Evolutionary conservation across 2,329 filamentous ascomycete species (phyloP), one percentile per base, ranked within the genome.

Genomic region (Leptoxyphium fumago): DNA sequence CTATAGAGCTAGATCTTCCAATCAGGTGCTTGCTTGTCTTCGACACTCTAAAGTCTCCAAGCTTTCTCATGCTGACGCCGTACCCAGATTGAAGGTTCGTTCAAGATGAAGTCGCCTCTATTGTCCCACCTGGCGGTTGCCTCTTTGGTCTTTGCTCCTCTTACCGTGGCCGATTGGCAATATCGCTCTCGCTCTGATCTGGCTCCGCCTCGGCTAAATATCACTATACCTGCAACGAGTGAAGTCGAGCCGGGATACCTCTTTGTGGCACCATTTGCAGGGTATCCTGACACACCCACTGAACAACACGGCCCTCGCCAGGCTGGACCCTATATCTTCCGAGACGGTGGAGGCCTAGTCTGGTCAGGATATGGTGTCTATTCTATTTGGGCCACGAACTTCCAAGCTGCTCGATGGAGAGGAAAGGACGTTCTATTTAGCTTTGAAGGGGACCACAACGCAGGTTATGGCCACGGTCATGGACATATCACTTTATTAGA

Each of bases 361-460:
- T 77, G 73, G 73, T 76, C 73, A 1, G 71, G 74, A 2, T 72
- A 72, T 43, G 66, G 64, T 3, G 68, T 70, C 51, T 73, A 68
- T 50, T 68, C 65, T 29, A 69, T 69, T 53, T 75, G 71, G 68
- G 56, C 66, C 0, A 67, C 67, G 46, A 75, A 75, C 52, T 75
- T 77, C 57, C 72, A 72, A 47, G 64, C 63, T 1, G 67, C 60
- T 0, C 61, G 62, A 5, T 75, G 66, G 65, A 66, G 69, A 39
- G 73, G 70, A 10, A 58, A 70, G 48, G 67, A 74, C 45, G 64
- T 77, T 0, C 59, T 78, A 2, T 72, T 70, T 50, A 65, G 62
- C 41, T 77, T 76, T 41, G 69, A 77, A 48, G 73, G 73, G 2
- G 65, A 70, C 30, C 69, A 71, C 42, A 71, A 75, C 46, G 59